phyloP scores from a whole-genome alignment of 305 asterid species.

The Solanum hybrid region DNA sequence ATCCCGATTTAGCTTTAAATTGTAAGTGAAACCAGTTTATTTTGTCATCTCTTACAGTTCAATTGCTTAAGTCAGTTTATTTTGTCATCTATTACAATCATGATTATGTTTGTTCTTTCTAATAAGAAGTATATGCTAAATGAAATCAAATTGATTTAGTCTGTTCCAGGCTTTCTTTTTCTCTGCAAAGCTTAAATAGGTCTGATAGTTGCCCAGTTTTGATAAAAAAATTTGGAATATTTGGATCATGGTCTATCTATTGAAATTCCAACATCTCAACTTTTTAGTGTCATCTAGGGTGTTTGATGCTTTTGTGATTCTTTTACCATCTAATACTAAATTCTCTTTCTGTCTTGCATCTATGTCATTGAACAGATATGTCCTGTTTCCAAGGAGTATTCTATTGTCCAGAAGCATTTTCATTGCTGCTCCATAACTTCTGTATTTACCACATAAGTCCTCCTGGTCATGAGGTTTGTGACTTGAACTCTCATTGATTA shows the following conservation, averaged over 20 bases:
- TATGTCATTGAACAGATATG: slow-evolving; percentile 34
- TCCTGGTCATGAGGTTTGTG: slow-evolving; percentile 47
- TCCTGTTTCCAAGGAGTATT: slow-evolving; percentile 55
- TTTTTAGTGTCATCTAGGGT: neutral
- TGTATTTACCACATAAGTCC: slow-evolving; percentile 46
- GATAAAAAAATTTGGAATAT: neutral
- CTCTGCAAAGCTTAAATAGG: neutral
- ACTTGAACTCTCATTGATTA: neutral
- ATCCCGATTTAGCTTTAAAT: slow-evolving; percentile 91
- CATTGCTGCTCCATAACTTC: slow-evolving; percentile 43
- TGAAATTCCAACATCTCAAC: neutral
- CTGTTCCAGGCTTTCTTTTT: neutral
- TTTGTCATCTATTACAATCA: neutral
- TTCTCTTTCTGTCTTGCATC: slow-evolving; percentile 1
- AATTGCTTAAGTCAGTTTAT: neutral
- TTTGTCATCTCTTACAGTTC: neutral
- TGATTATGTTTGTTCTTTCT: neutral
- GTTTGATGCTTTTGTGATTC: neutral
- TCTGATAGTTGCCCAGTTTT: neutral
- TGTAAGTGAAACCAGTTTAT: slow-evolving; percentile 40
- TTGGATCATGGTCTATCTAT: neutral
- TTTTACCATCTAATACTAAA: slow-evolving; percentile 1
- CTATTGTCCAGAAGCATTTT: slow-evolving; percentile 43
- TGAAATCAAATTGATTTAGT: neutral
- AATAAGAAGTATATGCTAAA: neutral